phyloP scores from a whole-genome alignment of 345 rosid species.

The Lenwebbia sp. region DNA sequence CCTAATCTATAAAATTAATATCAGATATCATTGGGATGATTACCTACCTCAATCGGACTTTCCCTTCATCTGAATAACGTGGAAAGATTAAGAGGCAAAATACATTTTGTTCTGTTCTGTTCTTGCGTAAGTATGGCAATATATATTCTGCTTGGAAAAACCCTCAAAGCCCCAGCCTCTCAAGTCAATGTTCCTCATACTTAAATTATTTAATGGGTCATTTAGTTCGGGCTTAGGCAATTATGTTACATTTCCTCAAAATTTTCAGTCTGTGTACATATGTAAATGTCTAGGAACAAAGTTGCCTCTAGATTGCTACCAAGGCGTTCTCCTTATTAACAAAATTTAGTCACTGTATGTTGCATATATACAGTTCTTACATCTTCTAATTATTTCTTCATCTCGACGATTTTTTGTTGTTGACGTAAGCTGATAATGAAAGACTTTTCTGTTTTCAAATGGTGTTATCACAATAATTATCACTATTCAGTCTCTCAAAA shows the following conservation, averaged over 20 bases:
- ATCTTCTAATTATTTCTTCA: neutral
- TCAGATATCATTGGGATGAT: too few species aligned
- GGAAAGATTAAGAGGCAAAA: too few species aligned
- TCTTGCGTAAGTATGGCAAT: too few species aligned
- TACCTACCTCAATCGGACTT: too few species aligned
- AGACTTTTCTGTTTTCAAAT: neutral
- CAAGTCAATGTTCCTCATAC: neutral
- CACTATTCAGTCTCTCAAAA: neutral
- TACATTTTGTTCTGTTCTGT: too few species aligned
- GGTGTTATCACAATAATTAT: neutral
- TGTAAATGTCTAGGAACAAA: neutral
- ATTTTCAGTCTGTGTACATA: neutral
- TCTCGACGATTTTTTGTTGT: neutral
- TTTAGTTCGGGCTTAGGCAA: neutral
- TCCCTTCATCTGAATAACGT: too few species aligned
- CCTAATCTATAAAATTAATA: too few species aligned
- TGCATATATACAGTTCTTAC: neutral
- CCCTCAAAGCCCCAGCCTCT: too few species aligned
- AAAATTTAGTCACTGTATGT: neutral
- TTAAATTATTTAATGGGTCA: neutral
- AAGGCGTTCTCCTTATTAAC: neutral
- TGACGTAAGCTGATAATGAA: neutral
- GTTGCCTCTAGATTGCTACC: neutral
- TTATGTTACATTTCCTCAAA: neutral
- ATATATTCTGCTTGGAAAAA: too few species aligned